Conservation (phyloP, 2,329 filamentous ascomycete genomes). For the Hysterium pulicare region DNA sequence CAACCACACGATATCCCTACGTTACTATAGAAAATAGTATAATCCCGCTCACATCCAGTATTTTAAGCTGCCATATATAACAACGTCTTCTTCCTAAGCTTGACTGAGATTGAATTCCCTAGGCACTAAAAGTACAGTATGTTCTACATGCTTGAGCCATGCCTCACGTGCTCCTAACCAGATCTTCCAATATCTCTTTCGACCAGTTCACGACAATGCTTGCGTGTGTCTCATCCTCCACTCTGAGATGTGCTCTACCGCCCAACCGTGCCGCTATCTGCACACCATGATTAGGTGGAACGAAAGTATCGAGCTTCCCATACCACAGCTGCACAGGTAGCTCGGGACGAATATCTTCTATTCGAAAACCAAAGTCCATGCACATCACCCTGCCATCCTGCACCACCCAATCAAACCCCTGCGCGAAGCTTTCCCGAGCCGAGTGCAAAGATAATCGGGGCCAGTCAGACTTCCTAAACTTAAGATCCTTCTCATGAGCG, state of each 20-base stretch:
- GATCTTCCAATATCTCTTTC: conserved; percentile 17
- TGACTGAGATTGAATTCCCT: too few species aligned
- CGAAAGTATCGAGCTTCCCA: conserved; percentile 29
- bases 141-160: too few species aligned
- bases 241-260: conserved; percentile 24
- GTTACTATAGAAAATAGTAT: too few species aligned
- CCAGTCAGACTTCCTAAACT: conserved; percentile 19
- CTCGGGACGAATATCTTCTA: conserved; percentile 35
- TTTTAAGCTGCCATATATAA: too few species aligned
- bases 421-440: conserved; percentile 21
- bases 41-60: too few species aligned
- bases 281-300: conserved; percentile 33
- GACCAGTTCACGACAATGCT: conserved; percentile 16
- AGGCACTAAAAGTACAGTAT: too few species aligned
- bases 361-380: conserved; percentile 29
- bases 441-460: conserved; percentile 18
- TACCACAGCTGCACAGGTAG: conserved; percentile 38
- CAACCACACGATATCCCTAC: too few species aligned
- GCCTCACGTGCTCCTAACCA: conserved; percentile 8
- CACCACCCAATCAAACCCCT: conserved; percentile 28
- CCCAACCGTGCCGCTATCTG: conserved; percentile 29
- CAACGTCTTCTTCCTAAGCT: too few species aligned
- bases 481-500: conserved; percentile 20
- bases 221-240: conserved; percentile 36
- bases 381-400: conserved; percentile 30